A percentile compares a stretch with the other conserved stretches of the same genome.
Evolutionary conservation across 495 filamentous ascomycete species (phyloP).

Genomic region (Terfezia boudieri): DNA sequence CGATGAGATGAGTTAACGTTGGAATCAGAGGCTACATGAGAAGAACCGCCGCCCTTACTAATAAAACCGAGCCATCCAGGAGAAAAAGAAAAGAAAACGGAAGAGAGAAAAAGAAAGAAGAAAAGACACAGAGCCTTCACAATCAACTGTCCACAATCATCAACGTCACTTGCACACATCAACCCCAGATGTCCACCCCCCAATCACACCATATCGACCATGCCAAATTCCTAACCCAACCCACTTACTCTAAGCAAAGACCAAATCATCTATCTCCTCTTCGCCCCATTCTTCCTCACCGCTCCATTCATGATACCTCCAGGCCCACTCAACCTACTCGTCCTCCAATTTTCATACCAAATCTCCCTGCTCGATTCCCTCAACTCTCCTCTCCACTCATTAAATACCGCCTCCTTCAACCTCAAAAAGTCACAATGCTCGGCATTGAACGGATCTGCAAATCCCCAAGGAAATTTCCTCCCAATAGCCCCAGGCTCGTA

Average conservation of each 20-base stretch:
- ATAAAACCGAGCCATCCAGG: neutral
- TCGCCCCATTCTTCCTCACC: neutral
- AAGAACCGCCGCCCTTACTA: too few species aligned
- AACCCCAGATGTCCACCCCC: too few species aligned
- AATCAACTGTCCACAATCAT: too few species aligned
- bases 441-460: constrained; percentile 74
- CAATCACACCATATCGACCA: too few species aligned
- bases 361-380: constrained; percentile 76
- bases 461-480: constrained; percentile 85
- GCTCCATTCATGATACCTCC: neutral
- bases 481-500: constrained; percentile 62
- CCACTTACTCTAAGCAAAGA: too few species aligned
- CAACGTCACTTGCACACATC: too few species aligned
- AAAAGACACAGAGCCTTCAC: too few species aligned
- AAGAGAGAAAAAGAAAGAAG: neutral
- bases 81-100: neutral
- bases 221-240: too few species aligned
- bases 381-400: constrained; percentile 76
- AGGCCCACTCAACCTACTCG: constrained; percentile 30
- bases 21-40: too few species aligned
- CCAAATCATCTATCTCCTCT: neutral
- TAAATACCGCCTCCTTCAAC: constrained; percentile 77
- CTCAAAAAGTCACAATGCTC: constrained; percentile 88
- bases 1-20: too few species aligned
- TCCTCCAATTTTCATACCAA: constrained; percentile 97